Evolutionary conservation across 257 asterid species (phyloP), one percentile per base, ranked within the genome.

Genomic region (Coffea eugenioides): DNA sequence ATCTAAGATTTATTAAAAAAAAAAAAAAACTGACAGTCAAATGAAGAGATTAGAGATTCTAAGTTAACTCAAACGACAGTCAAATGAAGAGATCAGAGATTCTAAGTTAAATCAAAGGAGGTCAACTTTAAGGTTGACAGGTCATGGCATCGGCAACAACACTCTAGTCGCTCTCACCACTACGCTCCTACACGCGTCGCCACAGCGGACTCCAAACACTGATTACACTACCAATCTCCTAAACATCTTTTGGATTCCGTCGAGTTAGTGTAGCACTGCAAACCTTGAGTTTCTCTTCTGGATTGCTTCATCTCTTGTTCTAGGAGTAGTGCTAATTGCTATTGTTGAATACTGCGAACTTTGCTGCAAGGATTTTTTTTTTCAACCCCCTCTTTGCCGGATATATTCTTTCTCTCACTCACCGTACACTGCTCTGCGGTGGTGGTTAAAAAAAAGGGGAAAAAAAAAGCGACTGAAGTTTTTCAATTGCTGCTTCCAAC

Each of bases 161-260:
- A 7, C 78, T 16, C 5, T 21, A 20, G 74, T 39, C 75, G 34
- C 78, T 67, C 49, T 49, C 81, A 57, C 46, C 57, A n/a, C 78
- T 46, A 62, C 78, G 64, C 82, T 74, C 77, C 75, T 56, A 88
- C 81, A 81, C 88, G 78, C 87, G 77, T 79, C 88, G 89, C 90
- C 87, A 81, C 90, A 83, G 86, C 97, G 97, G 97, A 93, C 91
- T 80, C 88, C 88, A 93, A 86, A 83, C 79, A 67, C 73, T 15
- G 31, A 76, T 46, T 76, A 65, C 49, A 48, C 80, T 76, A 68
- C 52, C 11, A 27, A 46, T n/a, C 41, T 43, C 45, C 61, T 62
- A 27, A 46, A 76, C 27, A 70, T n/a, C 49, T 16, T 59, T 76
- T 76, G 64, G 61, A 76, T 76, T 76, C 80, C 80, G 80, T 27